Evolutionary conservation across 257 asterid genomes (phyloP), one percentile per base, ranked within the genome.

Genomic region (Solanum arcanum): DNA sequence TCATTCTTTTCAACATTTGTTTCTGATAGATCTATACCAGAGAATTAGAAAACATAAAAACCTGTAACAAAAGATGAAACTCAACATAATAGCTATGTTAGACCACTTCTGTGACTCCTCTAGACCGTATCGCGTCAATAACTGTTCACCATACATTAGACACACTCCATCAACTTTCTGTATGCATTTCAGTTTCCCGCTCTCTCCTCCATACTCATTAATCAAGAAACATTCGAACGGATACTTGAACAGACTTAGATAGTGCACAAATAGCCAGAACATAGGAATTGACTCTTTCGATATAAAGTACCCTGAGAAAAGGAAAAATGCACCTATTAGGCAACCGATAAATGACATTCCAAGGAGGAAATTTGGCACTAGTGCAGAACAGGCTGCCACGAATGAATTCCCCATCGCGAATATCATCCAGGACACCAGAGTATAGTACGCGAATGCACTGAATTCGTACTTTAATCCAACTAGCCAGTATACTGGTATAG

Each of bases 221-320:
- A 95, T 93, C 95, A 95, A 84, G 41, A 96, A 92, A 84, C 98
- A 91, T 16, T 96, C 99, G 20, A 93, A 95, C 9, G 98, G 98
- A 83, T 95, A 96, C 93, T 93, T 96, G 88, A 93, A 95, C 89
- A 96, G 86, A 42, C 98, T 95, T 83, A 96, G 74, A 86, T 93
- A 91, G 86, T 92, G 92, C 97, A 95, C 88, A 90, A 95, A 92
- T 35, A 85, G 86, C 97, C 97, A 96, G 64, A 49, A 93, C 90
- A 87, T 91, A 0, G 98, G 98, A 11, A 94, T 89, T 13, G 93
- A 87, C 72, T 95, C 96, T 89, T 89, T 94, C 1, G 94, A 70
- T 33, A 96, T 81, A 62, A 96, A 95, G 86, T 96, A 96, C 7
- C 98, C 98, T 5, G 98, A 95, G 87, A 95, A 96, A 7, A 96